phyloP scores from a whole-genome alignment of 495 filamentous ascomycete genomes.

The Podospora comata region DNA sequence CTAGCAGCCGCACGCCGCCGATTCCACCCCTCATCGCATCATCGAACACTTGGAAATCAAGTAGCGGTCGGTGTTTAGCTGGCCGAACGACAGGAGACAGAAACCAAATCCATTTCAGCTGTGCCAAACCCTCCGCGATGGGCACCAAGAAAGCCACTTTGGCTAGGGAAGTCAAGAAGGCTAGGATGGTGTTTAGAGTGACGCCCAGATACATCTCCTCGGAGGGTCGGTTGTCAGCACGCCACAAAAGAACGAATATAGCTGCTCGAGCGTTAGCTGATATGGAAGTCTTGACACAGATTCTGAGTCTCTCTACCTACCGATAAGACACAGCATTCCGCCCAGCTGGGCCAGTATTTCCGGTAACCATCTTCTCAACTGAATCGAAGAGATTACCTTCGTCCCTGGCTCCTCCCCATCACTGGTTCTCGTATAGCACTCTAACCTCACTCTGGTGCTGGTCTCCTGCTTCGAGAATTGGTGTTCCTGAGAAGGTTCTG shows the following conservation, averaged over 20 bases:
- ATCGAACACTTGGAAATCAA: constrained; percentile 43
- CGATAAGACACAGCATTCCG: constrained; percentile 10
- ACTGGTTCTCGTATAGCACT: neutral
- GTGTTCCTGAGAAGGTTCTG: neutral
- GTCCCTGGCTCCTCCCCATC: neutral
- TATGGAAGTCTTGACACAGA: neutral
- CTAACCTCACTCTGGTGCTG: neutral
- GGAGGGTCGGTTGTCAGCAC: constrained; percentile 38
- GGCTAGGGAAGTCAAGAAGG: constrained; percentile 42
- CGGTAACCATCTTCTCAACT: constrained; percentile 12
- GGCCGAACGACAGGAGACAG: constrained; percentile 4
- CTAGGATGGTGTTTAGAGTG: constrained; percentile 46
- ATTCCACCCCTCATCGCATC: constrained; percentile 41
- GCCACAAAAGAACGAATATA: constrained; percentile 36
- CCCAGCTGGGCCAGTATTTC: constrained; percentile 16
- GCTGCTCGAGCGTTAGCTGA: constrained; percentile 13
- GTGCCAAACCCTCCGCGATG: constrained; percentile 38
- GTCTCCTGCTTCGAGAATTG: neutral
- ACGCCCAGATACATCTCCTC: constrained; percentile 44
- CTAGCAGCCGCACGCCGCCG: constrained; percentile 38
- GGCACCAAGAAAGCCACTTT: constrained; percentile 40
- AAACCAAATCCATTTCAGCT: constrained; percentile 51
- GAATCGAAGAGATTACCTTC: neutral
- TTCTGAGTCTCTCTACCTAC: neutral
- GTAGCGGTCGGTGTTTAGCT: constrained; percentile 29